Percentiles rank a stretch among this genome's conserved stretches.
Conservation (phyloP, 257 asterid species). For the Euphrasia confusa region DNA sequence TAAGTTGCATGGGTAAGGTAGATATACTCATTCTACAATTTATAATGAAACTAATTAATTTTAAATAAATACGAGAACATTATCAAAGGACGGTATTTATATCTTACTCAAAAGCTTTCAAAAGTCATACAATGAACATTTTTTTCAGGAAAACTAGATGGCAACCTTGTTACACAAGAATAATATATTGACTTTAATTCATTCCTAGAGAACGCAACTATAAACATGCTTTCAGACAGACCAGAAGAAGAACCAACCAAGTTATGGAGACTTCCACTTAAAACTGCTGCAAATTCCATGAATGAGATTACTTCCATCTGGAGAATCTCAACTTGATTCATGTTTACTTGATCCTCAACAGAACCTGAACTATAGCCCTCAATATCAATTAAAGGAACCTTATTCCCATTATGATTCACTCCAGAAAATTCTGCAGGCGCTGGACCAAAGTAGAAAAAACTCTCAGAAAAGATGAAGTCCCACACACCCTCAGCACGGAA, state of each 20-base stretch:
- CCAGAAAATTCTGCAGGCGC: constrained; percentile 48
- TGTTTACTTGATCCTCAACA: constrained; percentile 26
- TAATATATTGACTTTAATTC: constrained; percentile 7
- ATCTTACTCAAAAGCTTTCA: constrained; percentile 2
- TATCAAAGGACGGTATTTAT: constrained; percentile 4
- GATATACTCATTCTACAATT: not conserved
- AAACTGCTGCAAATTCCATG: constrained; percentile 79
- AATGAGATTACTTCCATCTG: constrained; percentile 75
- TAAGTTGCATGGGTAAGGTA: constrained; percentile 4
- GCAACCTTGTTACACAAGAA: not conserved
- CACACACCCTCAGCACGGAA: constrained; percentile 93
- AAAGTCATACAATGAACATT: constrained; percentile 2
- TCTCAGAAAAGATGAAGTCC: constrained; percentile 98
- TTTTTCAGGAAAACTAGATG: not conserved
- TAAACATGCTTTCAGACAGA: not conserved
- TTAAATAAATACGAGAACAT: not conserved
- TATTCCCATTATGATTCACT: constrained; percentile 26
- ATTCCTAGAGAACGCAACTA: constrained; percentile 8
- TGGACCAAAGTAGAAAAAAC: constrained; percentile 76
- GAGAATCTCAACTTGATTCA: constrained; percentile 45
- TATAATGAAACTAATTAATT: not conserved
- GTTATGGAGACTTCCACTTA: constrained; percentile 76
- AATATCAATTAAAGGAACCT: constrained; percentile 29
- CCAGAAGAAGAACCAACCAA: constrained; percentile 59
- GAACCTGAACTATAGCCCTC: constrained; percentile 37